Evolutionary conservation across 1,284 basidiomycete genomes (phyloP).

Genomic region (Trametes polyzona): DNA sequence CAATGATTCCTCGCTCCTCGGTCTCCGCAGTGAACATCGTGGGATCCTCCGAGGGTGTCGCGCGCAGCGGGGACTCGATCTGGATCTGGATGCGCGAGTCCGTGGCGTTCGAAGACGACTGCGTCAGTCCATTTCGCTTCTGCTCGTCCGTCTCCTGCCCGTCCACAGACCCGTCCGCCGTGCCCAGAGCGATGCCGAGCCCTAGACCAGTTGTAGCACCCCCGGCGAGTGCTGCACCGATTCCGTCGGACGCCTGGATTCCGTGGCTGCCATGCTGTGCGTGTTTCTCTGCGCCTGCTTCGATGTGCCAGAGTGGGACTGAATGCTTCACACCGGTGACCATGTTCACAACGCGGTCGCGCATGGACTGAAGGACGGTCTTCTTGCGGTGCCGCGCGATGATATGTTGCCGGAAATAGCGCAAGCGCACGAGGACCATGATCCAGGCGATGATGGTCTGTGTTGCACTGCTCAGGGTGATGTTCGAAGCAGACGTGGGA

Average conservation of each 20-base stretch:
- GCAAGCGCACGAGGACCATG: conserved; percentile 56
- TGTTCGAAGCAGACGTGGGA: no score
- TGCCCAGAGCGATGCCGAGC: conserved; percentile 28
- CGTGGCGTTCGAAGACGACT: conserved; percentile 2
- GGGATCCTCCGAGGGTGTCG: conserved; percentile 20
- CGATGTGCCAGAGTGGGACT: conserved; percentile 1
- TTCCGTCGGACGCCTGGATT: conserved; percentile 28
- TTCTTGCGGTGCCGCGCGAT: conserved; percentile 23
- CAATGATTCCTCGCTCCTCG: conserved; percentile 27
- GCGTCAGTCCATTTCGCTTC: background rate
- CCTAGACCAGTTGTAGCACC: conserved; percentile 30
- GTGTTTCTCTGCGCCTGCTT: conserved; percentile 14
- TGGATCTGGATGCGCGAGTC: conserved; percentile 5
- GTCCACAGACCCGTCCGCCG: background rate
- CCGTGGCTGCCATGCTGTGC: conserved; percentile 10
- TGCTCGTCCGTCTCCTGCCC: background rate
- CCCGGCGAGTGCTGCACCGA: conserved; percentile 31
- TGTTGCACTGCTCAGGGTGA: no score
- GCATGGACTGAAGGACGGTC: conserved; percentile 18
- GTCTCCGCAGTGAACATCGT: conserved; percentile 1
- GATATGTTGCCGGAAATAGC: conserved; percentile 50
- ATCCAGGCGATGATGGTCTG: conserved; percentile 53
- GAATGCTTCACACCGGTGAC: conserved; percentile 3
- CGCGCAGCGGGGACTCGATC: conserved; percentile 22
- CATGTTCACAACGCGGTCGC: conserved; percentile 12